Conservation (phyloP, 2,329 filamentous ascomycete species). For the Fusarium dlaminii region DNA sequence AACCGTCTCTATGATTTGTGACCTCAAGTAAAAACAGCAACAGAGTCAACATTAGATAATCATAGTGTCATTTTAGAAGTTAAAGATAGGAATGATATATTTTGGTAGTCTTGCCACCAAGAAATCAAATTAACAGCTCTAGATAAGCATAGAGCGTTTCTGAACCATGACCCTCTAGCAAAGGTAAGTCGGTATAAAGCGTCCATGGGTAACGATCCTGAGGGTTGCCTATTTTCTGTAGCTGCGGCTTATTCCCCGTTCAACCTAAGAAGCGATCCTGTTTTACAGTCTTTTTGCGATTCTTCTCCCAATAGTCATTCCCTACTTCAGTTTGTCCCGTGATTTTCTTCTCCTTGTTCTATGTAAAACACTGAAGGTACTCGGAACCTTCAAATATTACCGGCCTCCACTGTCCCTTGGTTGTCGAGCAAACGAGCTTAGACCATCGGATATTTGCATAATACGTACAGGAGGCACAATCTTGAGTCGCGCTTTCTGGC, state of each 20-base stretch:
- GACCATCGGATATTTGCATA: neutral
- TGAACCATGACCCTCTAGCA: neutral
- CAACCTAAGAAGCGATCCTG: neutral
- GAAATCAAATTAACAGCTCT: neutral
- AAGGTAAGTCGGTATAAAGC: neutral
- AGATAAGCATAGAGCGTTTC: neutral
- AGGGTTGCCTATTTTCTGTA: neutral
- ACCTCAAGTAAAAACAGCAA: neutral
- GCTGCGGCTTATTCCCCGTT: constrained; percentile 1
- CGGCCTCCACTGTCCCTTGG: neutral
- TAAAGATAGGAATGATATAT: neutral
- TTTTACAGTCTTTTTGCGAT: neutral
- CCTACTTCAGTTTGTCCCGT: neutral
- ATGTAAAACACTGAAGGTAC: neutral
- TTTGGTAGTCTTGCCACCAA: neutral
- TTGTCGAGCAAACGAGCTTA: constrained; percentile 10
- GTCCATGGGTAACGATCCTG: neutral
- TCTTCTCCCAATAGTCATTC: neutral
- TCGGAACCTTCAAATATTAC: neutral
- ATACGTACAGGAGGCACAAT: neutral
- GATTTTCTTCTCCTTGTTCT: neutral
- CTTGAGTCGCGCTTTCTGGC: constrained; percentile 9
- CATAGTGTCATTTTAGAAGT: neutral
- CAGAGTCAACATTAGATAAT: neutral
- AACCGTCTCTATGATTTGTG: neutral